Conservation (phyloP, 768 basidiomycete genomes). For the Suillus lakei region DNA sequence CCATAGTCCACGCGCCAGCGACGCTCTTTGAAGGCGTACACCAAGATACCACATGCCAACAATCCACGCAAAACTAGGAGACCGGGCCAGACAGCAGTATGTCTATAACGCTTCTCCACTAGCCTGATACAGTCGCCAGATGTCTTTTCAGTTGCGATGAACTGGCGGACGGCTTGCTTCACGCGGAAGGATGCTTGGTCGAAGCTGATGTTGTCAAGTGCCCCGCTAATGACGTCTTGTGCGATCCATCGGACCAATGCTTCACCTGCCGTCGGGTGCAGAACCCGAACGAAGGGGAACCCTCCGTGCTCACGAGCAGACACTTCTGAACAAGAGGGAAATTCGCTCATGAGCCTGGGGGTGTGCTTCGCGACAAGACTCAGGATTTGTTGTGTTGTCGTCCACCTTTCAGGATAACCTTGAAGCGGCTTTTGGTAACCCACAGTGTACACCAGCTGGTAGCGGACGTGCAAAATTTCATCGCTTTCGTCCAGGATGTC, state of each 20-base stretch:
- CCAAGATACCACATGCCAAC: slow-evolving; percentile 35
- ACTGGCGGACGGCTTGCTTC: slow-evolving; percentile 19
- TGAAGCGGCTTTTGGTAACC: slow-evolving; percentile 34
- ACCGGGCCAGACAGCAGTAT: slow-evolving; percentile 20
- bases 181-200: slow-evolving; percentile 10
- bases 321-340: slow-evolving; percentile 23
- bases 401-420: slow-evolving; percentile 41
- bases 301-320: slow-evolving; percentile 16
- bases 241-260: slow-evolving; percentile 19
- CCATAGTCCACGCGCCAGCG: slow-evolving; percentile 47
- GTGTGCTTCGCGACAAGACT: slow-evolving; percentile 26
- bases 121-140: background rate
- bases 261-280: slow-evolving; percentile 17
- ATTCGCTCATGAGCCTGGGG: slow-evolving; percentile 7
- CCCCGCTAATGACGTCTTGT: slow-evolving; percentile 18
- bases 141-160: slow-evolving; percentile 25
- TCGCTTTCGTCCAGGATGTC: slow-evolving; percentile 54
- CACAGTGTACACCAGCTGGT: slow-evolving; percentile 42
- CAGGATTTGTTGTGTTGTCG: slow-evolving; percentile 35
- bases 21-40: slow-evolving; percentile 36
- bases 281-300: slow-evolving; percentile 31
- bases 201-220: slow-evolving; percentile 23
- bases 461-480: slow-evolving; percentile 40
- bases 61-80: slow-evolving; percentile 42
- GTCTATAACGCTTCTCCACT: slow-evolving; percentile 14